Evolutionary conservation across 225 moss, liverwort and hornwort genomes (phyloP), one percentile per base, ranked within the genome.

Genomic region (Asterella californica): DNA sequence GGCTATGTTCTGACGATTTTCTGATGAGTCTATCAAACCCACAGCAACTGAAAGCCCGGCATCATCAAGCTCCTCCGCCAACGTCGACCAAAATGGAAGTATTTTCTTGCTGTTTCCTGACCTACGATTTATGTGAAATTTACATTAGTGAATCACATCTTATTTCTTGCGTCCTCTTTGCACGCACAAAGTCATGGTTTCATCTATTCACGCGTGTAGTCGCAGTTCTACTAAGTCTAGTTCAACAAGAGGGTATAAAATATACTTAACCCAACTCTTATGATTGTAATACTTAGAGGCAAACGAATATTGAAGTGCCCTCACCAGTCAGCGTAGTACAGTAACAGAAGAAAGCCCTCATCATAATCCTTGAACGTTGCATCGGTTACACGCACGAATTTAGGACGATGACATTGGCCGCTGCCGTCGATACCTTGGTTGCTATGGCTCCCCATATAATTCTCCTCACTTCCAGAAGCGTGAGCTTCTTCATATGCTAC

Each of bases 261-360:
- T 52, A 52, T 52, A 3, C 52, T 52, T 52, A 10, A 52, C 14
- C 52, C 48, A 48, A 52, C 52, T 6, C 5, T 21, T 57, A 21
- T 46, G 22, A 71, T 47, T 5, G 42, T 2, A 71, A 42, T 21
- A 21, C 70, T 71, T 9, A 42, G 15, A 71, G 15, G 18, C 22
- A 71, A 0, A 46, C 19, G 30, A 73, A 67, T 37, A 9, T 52
- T 48, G n/a, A 29, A 24, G 29, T 27, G 42, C 18, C 2, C 71
- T 71, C 33, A 79, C 79, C 79, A 79, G 25, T 79, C 37, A 25
- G 79, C 71, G n/a, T 79, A 72, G 33, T 55, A 79, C 15, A 79
- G 4, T 11, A 79, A 69, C 33, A 79, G 72, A 19, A 79, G 70
- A 50, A 72, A 79, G 30, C 72, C 71, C 22, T 72, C 71, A 14